These are phyloP conservation scores for Scenedesmus sp. DNA, from an alignment of 163 green algal species.

Conservation along the genomic window DNA sequence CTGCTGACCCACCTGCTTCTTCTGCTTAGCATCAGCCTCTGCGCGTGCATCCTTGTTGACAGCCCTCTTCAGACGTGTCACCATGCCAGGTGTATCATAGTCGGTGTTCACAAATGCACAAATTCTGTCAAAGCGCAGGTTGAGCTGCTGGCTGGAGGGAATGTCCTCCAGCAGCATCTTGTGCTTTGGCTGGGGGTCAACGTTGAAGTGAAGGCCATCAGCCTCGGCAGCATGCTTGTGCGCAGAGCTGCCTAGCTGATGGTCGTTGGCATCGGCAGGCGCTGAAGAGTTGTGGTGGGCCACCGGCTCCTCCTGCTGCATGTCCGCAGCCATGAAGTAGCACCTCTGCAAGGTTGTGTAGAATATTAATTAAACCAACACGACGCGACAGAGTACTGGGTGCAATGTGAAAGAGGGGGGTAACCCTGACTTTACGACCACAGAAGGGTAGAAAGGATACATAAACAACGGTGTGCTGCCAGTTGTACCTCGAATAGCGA, in stretches of 20 bases:
- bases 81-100: neutral
- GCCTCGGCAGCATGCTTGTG: neutral
- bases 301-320: neutral
- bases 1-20: slow-evolving; percentile 44
- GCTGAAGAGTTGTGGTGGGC: neutral
- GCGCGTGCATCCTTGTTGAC: neutral
- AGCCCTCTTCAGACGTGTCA: slow-evolving; percentile 14
- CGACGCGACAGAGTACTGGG: neutral
- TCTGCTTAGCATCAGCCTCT: slow-evolving; percentile 26
- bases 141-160: slow-evolving; percentile 28
- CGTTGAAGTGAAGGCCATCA: neutral
- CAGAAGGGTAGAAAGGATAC: neutral
- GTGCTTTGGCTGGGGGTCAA: neutral
- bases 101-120: slow-evolving; percentile 56
- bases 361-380: neutral
- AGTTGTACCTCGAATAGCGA: neutral
- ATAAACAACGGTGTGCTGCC: neutral
- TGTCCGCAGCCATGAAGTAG: neutral
- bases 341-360: neutral
- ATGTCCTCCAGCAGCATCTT: slow-evolving; percentile 41
- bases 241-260: neutral
- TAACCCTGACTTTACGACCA: neutral
- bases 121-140: slow-evolving; percentile 58
- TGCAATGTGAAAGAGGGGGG: neutral
- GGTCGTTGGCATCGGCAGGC: neutral